These are phyloP conservation scores for Penicillium tannophilum DNA, from an alignment of 495 filamentous ascomycete genomes.

Conservation along the genomic window DNA sequence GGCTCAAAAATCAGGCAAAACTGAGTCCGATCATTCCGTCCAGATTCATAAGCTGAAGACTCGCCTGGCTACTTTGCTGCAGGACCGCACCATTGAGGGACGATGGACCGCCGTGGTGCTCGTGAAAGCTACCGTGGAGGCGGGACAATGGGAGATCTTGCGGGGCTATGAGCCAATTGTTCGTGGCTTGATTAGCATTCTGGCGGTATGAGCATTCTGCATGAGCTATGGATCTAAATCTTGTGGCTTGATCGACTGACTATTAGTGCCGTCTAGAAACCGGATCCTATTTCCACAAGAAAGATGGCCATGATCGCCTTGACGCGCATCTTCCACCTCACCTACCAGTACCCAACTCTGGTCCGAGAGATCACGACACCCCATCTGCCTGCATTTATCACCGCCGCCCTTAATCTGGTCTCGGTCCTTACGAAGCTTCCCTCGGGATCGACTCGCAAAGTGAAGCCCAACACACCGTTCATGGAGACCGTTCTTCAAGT, in stretches of 20 bases:
- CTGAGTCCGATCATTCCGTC: constrained; percentile 58
- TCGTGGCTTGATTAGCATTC: constrained; percentile 65
- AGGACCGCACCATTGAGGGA: constrained; percentile 68
- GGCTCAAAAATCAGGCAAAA: constrained; percentile 50
- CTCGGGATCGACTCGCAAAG: constrained; percentile 45
- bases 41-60: constrained; percentile 79
- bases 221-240: not conserved
- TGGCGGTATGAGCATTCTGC: constrained; percentile 57
- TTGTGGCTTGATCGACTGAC: constrained; percentile 4
- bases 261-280: constrained; percentile 55
- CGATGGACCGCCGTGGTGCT: constrained; percentile 77
- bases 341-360: constrained; percentile 77
- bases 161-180: constrained; percentile 72
- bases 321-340: constrained; percentile 78
- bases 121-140: constrained; percentile 77
- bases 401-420: constrained; percentile 69
- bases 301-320: constrained; percentile 73
- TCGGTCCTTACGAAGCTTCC: constrained; percentile 41
- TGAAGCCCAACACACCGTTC: constrained; percentile 46
- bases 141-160: constrained; percentile 77
- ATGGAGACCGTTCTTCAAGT: constrained; percentile 64
- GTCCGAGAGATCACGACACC: constrained; percentile 89
- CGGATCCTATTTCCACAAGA: constrained; percentile 69
- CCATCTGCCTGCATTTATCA: constrained; percentile 71
- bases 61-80: constrained; percentile 71